Evolutionary conservation across 139 green algal species (phyloP).

Genomic region (Chlamydomonas schloesseri): DNA sequence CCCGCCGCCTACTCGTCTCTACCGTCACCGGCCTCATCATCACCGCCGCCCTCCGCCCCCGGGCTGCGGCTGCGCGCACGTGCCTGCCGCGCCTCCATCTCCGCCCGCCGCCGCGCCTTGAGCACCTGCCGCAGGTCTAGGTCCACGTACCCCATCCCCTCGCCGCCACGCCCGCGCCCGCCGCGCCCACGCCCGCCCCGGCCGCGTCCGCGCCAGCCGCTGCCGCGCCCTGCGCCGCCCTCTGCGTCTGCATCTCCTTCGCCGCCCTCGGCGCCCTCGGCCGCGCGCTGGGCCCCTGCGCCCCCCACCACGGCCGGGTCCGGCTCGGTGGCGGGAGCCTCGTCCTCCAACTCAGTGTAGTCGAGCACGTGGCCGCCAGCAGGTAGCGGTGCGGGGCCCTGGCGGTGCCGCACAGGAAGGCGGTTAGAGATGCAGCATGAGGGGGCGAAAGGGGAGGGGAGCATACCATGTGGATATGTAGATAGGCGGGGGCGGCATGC

Average conservation of each 20-base stretch:
- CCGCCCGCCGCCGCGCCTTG: background rate
- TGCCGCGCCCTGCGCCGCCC: background rate
- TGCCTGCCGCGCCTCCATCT: no score
- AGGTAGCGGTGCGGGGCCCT: background rate
- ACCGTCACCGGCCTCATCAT: background rate
- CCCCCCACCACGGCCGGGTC: background rate
- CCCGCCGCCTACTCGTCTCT: background rate
- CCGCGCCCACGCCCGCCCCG: background rate
- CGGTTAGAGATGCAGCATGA: no score
- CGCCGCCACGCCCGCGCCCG: background rate
- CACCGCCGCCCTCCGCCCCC: background rate
- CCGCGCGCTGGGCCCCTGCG: background rate
- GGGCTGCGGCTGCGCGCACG: no score
- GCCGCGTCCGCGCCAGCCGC: background rate
- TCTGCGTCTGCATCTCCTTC: background rate
- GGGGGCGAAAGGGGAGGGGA: no score
- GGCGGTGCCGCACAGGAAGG: no score
- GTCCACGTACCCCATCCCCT: background rate
- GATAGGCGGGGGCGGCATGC: no score
- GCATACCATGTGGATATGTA: no score
- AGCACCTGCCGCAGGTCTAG: conserved; percentile 18
- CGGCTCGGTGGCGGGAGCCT: background rate
- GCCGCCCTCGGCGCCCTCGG: background rate
- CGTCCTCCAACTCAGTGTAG: conserved; percentile 46
- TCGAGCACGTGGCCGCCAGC: background rate